Evolutionary conservation across 2,329 filamentous ascomycete genomes (phyloP), one percentile per base, ranked within the genome.

Genomic region (Aphanoascus verrucosus): DNA sequence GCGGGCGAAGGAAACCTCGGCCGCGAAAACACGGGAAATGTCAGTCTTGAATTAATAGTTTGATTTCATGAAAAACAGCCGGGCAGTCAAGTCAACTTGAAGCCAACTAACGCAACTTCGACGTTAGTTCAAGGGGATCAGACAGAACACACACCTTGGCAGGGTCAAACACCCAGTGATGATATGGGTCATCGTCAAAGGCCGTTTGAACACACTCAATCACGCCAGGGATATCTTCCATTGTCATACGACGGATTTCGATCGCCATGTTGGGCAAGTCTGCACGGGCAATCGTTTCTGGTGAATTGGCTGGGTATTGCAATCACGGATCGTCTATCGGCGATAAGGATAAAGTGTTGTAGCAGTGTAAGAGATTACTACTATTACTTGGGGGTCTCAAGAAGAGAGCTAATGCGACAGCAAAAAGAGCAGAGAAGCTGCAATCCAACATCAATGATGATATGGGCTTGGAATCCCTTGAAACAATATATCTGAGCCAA

Each of bases 111-210:
- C 38, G 31, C 23, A 19, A 37, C 32, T 46, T 52, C 34, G 31
- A 52, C 34, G 50, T 52, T 52, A 52, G 43, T 31, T 35, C 31
- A 7, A 19, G 8, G 23, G 23, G 7, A 45, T 47, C n/a, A 17
- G 37, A 14, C 32, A 50, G 5, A 32, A 19, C 49, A 67, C 70
- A 58, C 67, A 79, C 80, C 64, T 79, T 79, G 31, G 71, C 67
- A 42, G 74, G 72, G 61, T 84, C 79, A 56, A 80, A 85, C 6
- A 82, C 75, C 82, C 82, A 86, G 17, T 71, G 69, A 60, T 81
- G 82, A 62, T 85, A 86, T 0, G 83, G 83, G 60, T 86, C 83
- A 9, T 81, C 74, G 5, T 74, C 77, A 63, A 86, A 86, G 0
- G 82, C 82, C 60, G 77, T 72, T 61, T 86, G 83, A 46, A 86